Percentiles rank a stretch among this genome's conserved stretches.
Conservation (phyloP, 2,329 filamentous ascomycete genomes). For the Beauveria varroae region DNA sequence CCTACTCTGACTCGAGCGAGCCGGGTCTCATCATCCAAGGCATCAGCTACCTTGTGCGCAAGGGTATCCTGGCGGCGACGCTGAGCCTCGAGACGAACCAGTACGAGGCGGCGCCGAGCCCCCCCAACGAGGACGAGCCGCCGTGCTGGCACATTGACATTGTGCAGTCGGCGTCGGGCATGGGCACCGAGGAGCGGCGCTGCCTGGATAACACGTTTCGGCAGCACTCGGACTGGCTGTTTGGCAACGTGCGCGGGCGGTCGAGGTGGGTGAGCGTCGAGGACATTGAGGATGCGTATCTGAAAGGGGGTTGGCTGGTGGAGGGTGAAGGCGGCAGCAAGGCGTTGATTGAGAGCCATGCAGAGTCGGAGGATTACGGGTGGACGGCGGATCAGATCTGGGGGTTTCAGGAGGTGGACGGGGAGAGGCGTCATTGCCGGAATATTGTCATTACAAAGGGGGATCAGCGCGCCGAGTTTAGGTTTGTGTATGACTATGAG, state of each 20-base stretch:
- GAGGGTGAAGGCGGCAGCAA: slow-evolving; percentile 45
- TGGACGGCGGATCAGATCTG: slow-evolving; percentile 53
- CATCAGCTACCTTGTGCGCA: slow-evolving; percentile 64
- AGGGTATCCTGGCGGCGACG: slow-evolving; percentile 60
- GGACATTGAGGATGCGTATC: slow-evolving; percentile 47
- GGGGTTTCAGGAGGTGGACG: slow-evolving; percentile 50
- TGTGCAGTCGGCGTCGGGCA: slow-evolving; percentile 63
- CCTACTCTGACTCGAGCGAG: slow-evolving; percentile 61
- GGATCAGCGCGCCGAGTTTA: slow-evolving; percentile 38
- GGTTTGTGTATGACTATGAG: slow-evolving; percentile 50
- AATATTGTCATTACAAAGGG: slow-evolving; percentile 48
- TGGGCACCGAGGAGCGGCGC: slow-evolving; percentile 54
- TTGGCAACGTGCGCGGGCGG: slow-evolving; percentile 61
- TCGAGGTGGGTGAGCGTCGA: slow-evolving; percentile 41
- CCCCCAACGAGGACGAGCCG: slow-evolving; percentile 28
- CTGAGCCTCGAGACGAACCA: slow-evolving; percentile 58
- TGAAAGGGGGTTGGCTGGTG: slow-evolving; percentile 52
- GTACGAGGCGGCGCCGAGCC: slow-evolving; percentile 37
- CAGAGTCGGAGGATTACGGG: slow-evolving; percentile 44
- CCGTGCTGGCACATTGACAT: slow-evolving; percentile 58
- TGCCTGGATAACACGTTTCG: slow-evolving; percentile 45
- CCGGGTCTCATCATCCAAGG: slow-evolving; percentile 65
- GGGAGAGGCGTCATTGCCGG: slow-evolving; percentile 44
- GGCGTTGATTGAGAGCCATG: slow-evolving; percentile 57
- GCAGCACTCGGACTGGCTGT: slow-evolving; percentile 70